Conservation (phyloP, 2,329 filamentous ascomycete genomes). For the Colletotrichum lindemuthianum region DNA sequence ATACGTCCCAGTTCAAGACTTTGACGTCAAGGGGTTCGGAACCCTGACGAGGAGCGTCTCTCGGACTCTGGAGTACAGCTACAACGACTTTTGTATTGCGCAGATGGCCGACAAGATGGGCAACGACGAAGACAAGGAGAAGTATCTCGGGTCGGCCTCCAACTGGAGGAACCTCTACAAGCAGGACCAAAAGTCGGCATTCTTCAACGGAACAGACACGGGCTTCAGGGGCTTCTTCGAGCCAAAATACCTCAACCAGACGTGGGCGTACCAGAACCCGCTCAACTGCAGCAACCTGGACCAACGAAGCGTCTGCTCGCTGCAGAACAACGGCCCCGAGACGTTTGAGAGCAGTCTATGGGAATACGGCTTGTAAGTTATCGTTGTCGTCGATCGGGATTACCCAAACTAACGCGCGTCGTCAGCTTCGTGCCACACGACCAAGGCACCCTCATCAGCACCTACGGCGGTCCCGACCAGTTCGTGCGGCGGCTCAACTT, state of each 20-base stretch:
- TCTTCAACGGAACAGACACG: constrained; percentile 66
- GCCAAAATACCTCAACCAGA: constrained; percentile 73
- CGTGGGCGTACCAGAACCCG: constrained; percentile 76
- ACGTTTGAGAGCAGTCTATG: constrained; percentile 78
- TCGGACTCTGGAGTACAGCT: constrained; percentile 80
- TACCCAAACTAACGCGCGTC: not conserved
- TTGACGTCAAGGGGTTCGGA: constrained; percentile 73
- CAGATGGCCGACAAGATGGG: constrained; percentile 69
- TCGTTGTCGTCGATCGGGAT: too few species aligned
- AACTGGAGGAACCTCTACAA: constrained; percentile 78
- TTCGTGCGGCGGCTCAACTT: constrained; percentile 71
- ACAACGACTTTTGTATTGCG: constrained; percentile 78
- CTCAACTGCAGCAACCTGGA: constrained; percentile 68
- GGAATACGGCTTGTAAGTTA: constrained; percentile 78
- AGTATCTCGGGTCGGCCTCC: constrained; percentile 66
- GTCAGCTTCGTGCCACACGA: constrained; percentile 63
- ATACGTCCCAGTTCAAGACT: constrained; percentile 77
- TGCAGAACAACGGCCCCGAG: constrained; percentile 70
- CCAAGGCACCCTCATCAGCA: constrained; percentile 62
- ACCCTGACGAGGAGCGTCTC: constrained; percentile 77
- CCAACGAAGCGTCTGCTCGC: constrained; percentile 65
- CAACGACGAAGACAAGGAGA: constrained; percentile 63
- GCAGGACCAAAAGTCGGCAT: constrained; percentile 63
- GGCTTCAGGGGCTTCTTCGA: constrained; percentile 78
- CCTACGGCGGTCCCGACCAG: constrained; percentile 66